phyloP scores from a whole-genome alignment of 2,329 filamentous ascomycete genomes.

The Hymenoscyphus linearis region DNA sequence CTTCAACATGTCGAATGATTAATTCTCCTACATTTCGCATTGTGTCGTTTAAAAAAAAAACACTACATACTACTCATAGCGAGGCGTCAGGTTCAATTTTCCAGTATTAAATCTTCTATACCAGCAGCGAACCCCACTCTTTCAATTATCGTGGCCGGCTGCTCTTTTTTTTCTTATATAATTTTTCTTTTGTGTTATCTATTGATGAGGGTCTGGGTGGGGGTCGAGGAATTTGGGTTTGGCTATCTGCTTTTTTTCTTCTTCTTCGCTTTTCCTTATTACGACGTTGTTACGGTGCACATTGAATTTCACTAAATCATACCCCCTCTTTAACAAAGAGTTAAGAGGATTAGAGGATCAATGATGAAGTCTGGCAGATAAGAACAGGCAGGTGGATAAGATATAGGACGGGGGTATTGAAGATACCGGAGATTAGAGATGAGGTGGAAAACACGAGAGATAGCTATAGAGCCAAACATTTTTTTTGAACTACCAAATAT shows the following conservation, averaged over 20 bases:
- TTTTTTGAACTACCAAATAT: too few species aligned
- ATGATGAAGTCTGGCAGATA: background rate
- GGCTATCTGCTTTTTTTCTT: background rate
- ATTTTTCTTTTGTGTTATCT: background rate
- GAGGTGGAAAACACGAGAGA: background rate
- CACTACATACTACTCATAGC: slow-evolving; percentile 4
- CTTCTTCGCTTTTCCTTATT: background rate
- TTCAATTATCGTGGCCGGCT: background rate
- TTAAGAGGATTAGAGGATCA: background rate
- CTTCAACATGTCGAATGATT: background rate
- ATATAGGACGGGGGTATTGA: background rate
- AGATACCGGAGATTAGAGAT: background rate
- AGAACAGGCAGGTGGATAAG: too few species aligned
- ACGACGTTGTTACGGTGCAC: background rate
- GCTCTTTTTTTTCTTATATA: background rate
- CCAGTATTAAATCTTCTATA: background rate
- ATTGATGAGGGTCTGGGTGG: background rate
- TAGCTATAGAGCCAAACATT: too few species aligned
- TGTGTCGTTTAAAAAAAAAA: background rate
- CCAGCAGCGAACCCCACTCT: background rate
- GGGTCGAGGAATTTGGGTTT: too few species aligned
- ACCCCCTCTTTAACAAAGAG: background rate
- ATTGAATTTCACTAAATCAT: background rate
- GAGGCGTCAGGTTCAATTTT: background rate
- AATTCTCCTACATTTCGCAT: background rate